Evolutionary conservation across 805 yeast genomes (phyloP), one percentile per base, ranked within the genome.

Genomic region (Yueomyces sp.): DNA sequence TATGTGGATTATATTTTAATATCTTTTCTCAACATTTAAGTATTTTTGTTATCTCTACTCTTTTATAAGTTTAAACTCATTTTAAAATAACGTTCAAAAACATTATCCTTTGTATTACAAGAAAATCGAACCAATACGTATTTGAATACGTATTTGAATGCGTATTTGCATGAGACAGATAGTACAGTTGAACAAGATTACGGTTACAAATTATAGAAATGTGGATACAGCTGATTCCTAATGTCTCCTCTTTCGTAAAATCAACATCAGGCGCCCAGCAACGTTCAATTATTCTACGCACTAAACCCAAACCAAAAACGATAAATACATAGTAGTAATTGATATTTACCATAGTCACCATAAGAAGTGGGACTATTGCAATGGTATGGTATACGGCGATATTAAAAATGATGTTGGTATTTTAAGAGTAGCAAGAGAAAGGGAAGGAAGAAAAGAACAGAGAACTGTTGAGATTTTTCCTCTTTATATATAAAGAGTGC

Each of bases 181-280:
- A 19, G 19, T 19, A 19, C 19, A 19, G 19, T 19, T 19, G 19
- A 2, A 19, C 19, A 19, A 19, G 19, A 19, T 19, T 19, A 19
- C 19, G 19, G 19, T 19, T 19, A 19, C 5, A 27, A 29, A 37
- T n/a, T 3, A 37, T 30, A 34, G 42, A 46, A 42, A 48, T 63
- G 59, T 60, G 47, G 67, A 58, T 54, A 54, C 66, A 62, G 66
- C 67, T 63, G 68, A 62, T 62, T 62, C 67, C 69, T 65, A 51
- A 54, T 54, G 49, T 55, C 49, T 62, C 66, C 59, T 41, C 28
- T 49, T 50, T 33, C 41, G 45, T 30, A 43, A 38, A 47, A 51
- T 63, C 67, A 62, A 60, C 57, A 56, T 51, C 61, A 52, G 67
- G 67, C 64, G 67, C 67, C 67, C 67, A 63, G 66, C 63, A 63